Conservation (phyloP, 2,329 filamentous ascomycete genomes). For the Ascochyta koolunga region DNA sequence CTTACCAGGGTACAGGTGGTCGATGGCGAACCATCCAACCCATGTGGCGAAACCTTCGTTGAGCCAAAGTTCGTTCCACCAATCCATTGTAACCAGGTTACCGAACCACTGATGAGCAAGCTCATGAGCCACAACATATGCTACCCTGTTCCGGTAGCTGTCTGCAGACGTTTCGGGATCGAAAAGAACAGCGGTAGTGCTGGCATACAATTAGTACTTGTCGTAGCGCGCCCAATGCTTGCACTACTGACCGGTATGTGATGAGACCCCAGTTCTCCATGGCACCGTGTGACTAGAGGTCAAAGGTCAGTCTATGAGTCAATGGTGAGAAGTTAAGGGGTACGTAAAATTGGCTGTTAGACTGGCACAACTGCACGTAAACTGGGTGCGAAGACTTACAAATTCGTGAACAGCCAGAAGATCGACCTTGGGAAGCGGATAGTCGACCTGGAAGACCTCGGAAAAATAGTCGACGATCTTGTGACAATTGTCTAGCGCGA, state of each 20-base stretch:
- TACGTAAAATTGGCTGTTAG: constrained; percentile 52
- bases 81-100: constrained; percentile 95
- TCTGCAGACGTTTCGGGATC: constrained; percentile 91
- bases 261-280: constrained; percentile 99
- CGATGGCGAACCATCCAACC: constrained; percentile 93
- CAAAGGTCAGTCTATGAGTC: constrained; percentile 49
- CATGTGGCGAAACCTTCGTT: constrained; percentile 98
- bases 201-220: constrained; percentile 19
- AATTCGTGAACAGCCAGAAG: constrained; percentile 97
- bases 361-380: constrained; percentile 27
- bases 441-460: constrained; percentile 86
- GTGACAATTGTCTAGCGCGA: constrained; percentile 88
- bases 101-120: constrained; percentile 97
- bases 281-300: constrained; percentile 69
- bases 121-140: constrained; percentile 98
- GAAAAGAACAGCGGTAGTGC: constrained; percentile 91
- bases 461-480: constrained; percentile 97
- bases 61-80: constrained; percentile 89
- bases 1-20: constrained; percentile 81
- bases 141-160: constrained; percentile 89
- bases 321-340: constrained; percentile 15
- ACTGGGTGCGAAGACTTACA: constrained; percentile 56
- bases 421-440: constrained; percentile 91
- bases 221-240: not conserved
- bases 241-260: constrained; percentile 71